Evolutionary conservation across 108 stramenopile genomes (phyloP), one percentile per base, ranked within the genome.

Genomic region (Stephanodiscus triporus): DNA sequence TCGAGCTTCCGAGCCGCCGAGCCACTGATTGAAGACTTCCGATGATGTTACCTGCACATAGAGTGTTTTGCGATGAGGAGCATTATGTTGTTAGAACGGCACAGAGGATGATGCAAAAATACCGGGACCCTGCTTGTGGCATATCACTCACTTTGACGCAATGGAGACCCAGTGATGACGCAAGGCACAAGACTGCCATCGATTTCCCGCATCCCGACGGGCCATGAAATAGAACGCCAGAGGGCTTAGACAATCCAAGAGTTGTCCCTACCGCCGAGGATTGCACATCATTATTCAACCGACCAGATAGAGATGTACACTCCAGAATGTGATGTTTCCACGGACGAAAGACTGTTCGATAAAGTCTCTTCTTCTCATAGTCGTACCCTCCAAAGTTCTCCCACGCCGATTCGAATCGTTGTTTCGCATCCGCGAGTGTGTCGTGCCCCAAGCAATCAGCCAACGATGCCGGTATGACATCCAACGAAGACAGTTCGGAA

Each of bases 1-100:
- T 1, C 88, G 76, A 50, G 94, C 90, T 74, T 99, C 98, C 1
- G 96, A 97, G 56, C 97, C 98, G 38, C 99, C 99, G 10, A 99
- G 89, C 88, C 96, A 98, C 61, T 96, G 96, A 72, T 96, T 95
- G 66, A 99, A 86, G 0, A 99, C 81, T 77, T 98, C 97, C 2
- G 98, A 80, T 59, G 91, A 88, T 51, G 81, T 76, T 30, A 94
- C 91, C 73, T 86, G 63, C 27, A 76, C 80, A 64, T 64, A 30
- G 23, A 14, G 58, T 0, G 32, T 34, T 40, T 20, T 23, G 36
- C 37, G 30, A 43, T n/a, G 24, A 17, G 22, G 32, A 42, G 14
- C 5, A 22, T 7, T 27, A 22, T 20, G 22, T 14, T 55, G 22
- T 38, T 50, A 6, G 32, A 75, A 32, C 51, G 22, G 27, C 73